phyloP scores from a whole-genome alignment of 176 grass and related monocot genomes.

The Leersia perrieri region DNA sequence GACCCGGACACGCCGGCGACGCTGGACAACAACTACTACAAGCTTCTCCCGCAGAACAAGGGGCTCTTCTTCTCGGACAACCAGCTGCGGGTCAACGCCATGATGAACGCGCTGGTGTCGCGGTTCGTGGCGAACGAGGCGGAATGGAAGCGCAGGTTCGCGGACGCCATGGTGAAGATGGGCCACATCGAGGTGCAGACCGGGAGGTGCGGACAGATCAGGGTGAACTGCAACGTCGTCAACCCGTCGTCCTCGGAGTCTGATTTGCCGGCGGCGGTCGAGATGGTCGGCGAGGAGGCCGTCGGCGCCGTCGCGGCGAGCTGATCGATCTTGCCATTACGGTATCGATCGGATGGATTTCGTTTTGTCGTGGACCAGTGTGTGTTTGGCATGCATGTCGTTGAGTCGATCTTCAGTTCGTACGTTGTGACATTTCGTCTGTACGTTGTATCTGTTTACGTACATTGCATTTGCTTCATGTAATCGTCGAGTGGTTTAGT shows the following conservation, averaged over 20 bases:
- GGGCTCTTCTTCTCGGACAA: slow-evolving; percentile 57
- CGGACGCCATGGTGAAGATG: slow-evolving; percentile 57
- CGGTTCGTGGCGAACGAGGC: slow-evolving; percentile 38
- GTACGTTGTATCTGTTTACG: too few relatives aligned
- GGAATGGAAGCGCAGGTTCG: slow-evolving; percentile 42
- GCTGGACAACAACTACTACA: slow-evolving; percentile 69
- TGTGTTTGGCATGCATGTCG: too few relatives aligned
- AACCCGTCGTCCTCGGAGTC: slow-evolving; percentile 25
- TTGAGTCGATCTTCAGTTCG: too few relatives aligned
- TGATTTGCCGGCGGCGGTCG: background rate
- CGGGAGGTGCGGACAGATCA: slow-evolving; percentile 37
- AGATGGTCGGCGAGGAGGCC: background rate
- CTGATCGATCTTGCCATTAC: too few relatives aligned
- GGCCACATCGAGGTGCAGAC: slow-evolving; percentile 54
- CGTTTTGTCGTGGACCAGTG: too few relatives aligned
- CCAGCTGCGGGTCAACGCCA: slow-evolving; percentile 29
- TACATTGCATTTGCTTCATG: too few relatives aligned
- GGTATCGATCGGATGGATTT: too few relatives aligned
- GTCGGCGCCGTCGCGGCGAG: slow-evolving; percentile 9
- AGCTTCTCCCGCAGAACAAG: slow-evolving; percentile 32
- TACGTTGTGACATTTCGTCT: too few relatives aligned
- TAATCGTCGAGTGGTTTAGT: too few relatives aligned
- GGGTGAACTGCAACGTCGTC: slow-evolving; percentile 50
- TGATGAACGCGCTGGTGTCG: slow-evolving; percentile 24
- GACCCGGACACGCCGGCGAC: slow-evolving; percentile 38